These are phyloP conservation scores for Caryopteris hybrid DNA, from an alignment of 305 asterid genomes.

Conservation along the genomic window DNA sequence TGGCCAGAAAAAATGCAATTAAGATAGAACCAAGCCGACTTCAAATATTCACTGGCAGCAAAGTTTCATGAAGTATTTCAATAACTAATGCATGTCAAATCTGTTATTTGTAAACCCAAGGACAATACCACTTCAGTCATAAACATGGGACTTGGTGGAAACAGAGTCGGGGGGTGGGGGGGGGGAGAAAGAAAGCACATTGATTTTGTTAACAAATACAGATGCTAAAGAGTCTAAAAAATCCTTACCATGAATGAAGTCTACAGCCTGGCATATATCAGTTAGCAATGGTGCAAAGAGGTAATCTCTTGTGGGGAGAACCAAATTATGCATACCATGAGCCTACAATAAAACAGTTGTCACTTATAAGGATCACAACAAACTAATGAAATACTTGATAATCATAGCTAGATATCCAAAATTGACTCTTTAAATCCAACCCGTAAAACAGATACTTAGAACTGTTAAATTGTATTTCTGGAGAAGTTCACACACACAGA, in stretches of 20 bases:
- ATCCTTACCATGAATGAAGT: constrained; percentile 50
- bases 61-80: not conserved
- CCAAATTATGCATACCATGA: constrained; percentile 53
- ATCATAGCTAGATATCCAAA: not conserved
- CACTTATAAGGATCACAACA: not conserved
- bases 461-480: not conserved
- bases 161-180: too few relatives aligned
- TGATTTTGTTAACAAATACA: not conserved
- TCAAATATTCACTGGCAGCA: not conserved
- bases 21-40: not conserved
- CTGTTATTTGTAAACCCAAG: not conserved
- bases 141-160: not conserved
- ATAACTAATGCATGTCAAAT: not conserved
- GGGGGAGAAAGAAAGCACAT: too few relatives aligned
- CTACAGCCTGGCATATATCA: constrained; percentile 51
- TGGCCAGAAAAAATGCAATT: not conserved
- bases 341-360: constrained; percentile 29
- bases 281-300: constrained; percentile 56
- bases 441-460: not conserved
- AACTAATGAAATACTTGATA: not conserved
- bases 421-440: not conserved
- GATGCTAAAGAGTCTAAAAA: not conserved
- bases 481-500: not conserved
- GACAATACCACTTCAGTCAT: not conserved
- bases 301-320: constrained; percentile 70